A percentile compares a stretch with the other conserved stretches of the same genome.
Conservation (phyloP, 805 yeast genomes). For the Lipomyces orientalis region DNA sequence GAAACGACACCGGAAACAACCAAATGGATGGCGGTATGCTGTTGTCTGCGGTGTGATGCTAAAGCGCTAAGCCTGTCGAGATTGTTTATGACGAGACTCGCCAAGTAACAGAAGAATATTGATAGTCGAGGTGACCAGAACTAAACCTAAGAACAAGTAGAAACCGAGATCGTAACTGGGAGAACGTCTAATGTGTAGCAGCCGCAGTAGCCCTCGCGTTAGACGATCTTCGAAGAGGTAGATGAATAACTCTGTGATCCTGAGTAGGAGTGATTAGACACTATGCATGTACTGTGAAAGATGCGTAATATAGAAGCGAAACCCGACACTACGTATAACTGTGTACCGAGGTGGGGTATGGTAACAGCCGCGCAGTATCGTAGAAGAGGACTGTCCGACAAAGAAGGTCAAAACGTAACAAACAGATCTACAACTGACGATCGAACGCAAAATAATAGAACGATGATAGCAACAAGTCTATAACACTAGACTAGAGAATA, state of each 20-base stretch:
- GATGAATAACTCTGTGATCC: conserved; percentile 12
- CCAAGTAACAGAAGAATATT: background rate
- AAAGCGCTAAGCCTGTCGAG: background rate
- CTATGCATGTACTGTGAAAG: conserved; percentile 2
- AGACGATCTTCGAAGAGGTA: conserved; percentile 19
- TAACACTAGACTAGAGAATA: background rate
- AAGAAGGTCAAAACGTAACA: background rate
- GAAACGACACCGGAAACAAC: conserved; percentile 6
- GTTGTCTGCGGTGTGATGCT: conserved; percentile 5
- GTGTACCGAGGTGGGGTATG: background rate
- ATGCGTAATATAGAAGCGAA: conserved; percentile 6
- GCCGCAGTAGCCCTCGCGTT: background rate
- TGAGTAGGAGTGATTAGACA: conserved; percentile 4
- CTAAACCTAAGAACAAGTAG: conserved; percentile 21
- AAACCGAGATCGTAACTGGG: conserved; percentile 20
- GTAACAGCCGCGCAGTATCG: background rate
- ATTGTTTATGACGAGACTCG: background rate
- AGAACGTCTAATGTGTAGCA: conserved; percentile 7
- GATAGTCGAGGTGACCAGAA: conserved; percentile 36
- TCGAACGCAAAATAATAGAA: background rate
- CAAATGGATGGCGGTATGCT: background rate
- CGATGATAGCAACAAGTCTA: background rate
- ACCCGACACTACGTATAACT: background rate
- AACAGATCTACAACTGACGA: background rate
- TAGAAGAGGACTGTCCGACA: background rate